These are phyloP conservation scores for Cladophialophora immunda DNA, from an alignment of 2,329 filamentous ascomycete genomes.

Conservation along the genomic window DNA sequence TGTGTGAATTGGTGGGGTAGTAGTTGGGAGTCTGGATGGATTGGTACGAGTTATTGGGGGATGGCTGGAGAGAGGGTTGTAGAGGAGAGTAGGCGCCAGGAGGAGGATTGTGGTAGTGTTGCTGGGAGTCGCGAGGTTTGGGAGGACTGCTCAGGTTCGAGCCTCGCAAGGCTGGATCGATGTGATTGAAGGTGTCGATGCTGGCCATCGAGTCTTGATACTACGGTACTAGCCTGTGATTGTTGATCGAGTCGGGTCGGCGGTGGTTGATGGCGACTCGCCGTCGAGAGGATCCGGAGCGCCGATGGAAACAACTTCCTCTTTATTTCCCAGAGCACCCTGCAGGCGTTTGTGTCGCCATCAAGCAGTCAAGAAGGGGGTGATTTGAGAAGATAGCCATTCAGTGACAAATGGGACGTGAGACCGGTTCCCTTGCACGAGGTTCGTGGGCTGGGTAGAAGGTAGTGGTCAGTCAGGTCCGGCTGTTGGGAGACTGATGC, in stretches of 20 bases:
- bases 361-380: constrained; percentile 6
- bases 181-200: constrained; percentile 27
- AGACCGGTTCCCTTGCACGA: neutral
- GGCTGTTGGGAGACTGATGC: constrained; percentile 3
- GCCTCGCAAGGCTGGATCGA: constrained; percentile 37
- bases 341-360: constrained; percentile 21
- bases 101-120: constrained; percentile 33
- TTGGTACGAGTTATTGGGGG: constrained; percentile 39
- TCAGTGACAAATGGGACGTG: neutral
- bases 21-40: constrained; percentile 39
- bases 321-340: constrained; percentile 1
- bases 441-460: constrained; percentile 4
- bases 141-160: constrained; percentile 36
- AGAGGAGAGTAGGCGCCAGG: constrained; percentile 36
- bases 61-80: constrained; percentile 39
- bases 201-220: constrained; percentile 24
- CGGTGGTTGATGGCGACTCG: constrained; percentile 30
- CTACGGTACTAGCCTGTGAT: constrained; percentile 3
- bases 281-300: constrained; percentile 29
- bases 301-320: constrained; percentile 22
- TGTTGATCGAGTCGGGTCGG: constrained; percentile 23
- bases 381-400: neutral
- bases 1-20: constrained; percentile 35
- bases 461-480: constrained; percentile 1
- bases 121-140: constrained; percentile 35